Evolutionary conservation across 2,329 filamentous ascomycete species (phyloP), one percentile per base, ranked within the genome.

Genomic region (Dichotomopilus funicola): DNA sequence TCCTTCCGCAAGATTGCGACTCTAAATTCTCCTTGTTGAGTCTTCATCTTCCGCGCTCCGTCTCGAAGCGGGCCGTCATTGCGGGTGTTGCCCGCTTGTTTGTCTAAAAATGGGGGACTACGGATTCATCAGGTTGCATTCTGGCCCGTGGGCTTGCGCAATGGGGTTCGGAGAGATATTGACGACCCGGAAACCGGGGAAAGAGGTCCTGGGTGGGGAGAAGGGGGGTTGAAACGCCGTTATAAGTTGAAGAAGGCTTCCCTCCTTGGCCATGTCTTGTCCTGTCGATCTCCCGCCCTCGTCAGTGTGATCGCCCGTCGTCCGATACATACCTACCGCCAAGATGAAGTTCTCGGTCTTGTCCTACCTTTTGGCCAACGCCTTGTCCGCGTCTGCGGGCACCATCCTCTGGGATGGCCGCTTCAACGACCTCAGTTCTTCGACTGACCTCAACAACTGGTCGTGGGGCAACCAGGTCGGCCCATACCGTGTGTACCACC

Each of bases 391-490:
- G 36, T 62, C 61, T 11, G 61, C 60, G 13, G 66, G 63, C 35
- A 64, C 65, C 48, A 57, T 68, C 38, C 60, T 69, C 54, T 87
- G 83, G 83, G 83, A 87, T 67, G 84, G 84, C 43, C 79, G 82
- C 53, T 83, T 86, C 74, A 86, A 86, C 68, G 78, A 81, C 58
- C 70, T 83, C 59, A 71, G 72, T 6, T 73, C 78, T 8, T 76
- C 75, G 47, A 66, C 75, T 1, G 82, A 85, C 65, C 74, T 87
- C 34, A 72, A 76, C 63, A 77, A 79, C 41, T 87, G 84, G 84
- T 83, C 80, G 2, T 88, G 80, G 79, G 77, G 76, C 11, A 86
- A 82, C 68, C 79, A 85, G 70, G 81, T 86, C 62, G 83, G 83
- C 37, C 78, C 82, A 0, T 89, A 87, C 71, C 86, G 53, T 55